Percentiles rank a stretch among this genome's conserved stretches.
phyloP scores from a whole-genome alignment of 768 basidiomycete species.

The Leccinum boreale region DNA sequence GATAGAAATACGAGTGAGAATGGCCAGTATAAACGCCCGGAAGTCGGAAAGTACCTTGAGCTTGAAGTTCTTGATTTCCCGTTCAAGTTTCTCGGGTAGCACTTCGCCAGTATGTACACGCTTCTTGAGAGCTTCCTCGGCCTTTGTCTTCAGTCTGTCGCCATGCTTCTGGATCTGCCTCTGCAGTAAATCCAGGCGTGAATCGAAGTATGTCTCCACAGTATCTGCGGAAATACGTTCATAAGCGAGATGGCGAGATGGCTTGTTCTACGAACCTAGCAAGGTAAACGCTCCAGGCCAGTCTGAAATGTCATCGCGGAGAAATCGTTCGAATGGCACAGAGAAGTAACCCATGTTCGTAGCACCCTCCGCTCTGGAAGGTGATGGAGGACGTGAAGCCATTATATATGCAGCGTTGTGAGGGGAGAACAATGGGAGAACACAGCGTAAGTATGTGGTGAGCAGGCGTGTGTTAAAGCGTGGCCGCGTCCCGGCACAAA shows the following conservation, averaged over 20 bases:
- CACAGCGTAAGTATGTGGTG: constrained; percentile 1
- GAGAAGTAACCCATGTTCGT: constrained; percentile 56
- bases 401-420: constrained; percentile 20
- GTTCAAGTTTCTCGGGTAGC: constrained; percentile 75
- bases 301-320: constrained; percentile 70
- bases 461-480: constrained; percentile 5
- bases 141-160: constrained; percentile 75
- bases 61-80: constrained; percentile 84
- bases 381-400: constrained; percentile 39
- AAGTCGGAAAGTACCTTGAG: constrained; percentile 56
- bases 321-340: constrained; percentile 67
- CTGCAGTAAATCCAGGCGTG: constrained; percentile 78
- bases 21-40: neutral
- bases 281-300: constrained; percentile 83
- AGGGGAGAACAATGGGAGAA: constrained; percentile 16
- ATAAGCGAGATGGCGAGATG: neutral
- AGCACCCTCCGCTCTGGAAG: constrained; percentile 31
- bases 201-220: constrained; percentile 93
- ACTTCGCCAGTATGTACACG: constrained; percentile 53
- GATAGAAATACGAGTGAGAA: constrained; percentile 30
- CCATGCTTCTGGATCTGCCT: constrained; percentile 85
- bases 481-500: neutral
- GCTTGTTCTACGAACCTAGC: constrained; percentile 52
- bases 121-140: constrained; percentile 78
- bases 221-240: constrained; percentile 57